Evolutionary conservation across 495 filamentous ascomycete genomes (phyloP).

Genomic region (Trichodelitschia bisporula): DNA sequence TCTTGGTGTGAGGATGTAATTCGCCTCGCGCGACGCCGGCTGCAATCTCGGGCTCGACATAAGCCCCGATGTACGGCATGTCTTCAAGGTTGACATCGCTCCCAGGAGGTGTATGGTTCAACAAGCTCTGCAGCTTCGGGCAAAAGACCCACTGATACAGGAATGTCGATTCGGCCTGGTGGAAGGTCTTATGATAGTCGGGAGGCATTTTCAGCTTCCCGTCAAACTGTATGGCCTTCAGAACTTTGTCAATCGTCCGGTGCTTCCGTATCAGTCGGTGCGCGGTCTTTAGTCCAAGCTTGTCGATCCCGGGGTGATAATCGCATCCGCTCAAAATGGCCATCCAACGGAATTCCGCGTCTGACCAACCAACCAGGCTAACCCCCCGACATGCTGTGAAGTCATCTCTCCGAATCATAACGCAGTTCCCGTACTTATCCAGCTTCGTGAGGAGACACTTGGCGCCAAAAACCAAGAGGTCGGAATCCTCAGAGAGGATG

Average conservation of each 20-base stretch:
- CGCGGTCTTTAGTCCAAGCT: constrained; percentile 81
- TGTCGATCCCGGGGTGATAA: constrained; percentile 61
- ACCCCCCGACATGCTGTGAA: constrained; percentile 77
- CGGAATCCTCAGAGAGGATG: constrained; percentile 91
- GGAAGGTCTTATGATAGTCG: constrained; percentile 54
- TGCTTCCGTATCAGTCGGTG: constrained; percentile 74
- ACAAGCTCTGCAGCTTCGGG: constrained; percentile 38
- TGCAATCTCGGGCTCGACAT: constrained; percentile 43
- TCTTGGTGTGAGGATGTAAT: constrained; percentile 72
- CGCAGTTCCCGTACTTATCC: constrained; percentile 74
- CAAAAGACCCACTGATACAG: constrained; percentile 88
- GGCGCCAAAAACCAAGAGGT: constrained; percentile 85
- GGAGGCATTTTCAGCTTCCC: constrained; percentile 56
- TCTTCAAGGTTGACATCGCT: constrained; percentile 32
- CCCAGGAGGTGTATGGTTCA: constrained; percentile 36
- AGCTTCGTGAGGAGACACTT: constrained; percentile 80
- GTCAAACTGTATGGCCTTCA: constrained; percentile 66
- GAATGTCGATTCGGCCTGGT: constrained; percentile 76
- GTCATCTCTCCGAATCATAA: constrained; percentile 70
- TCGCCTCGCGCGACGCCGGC: constrained; percentile 59
- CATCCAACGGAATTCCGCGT: constrained; percentile 80
- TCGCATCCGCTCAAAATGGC: constrained; percentile 96
- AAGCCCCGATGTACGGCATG: constrained; percentile 55
- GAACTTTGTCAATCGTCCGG: constrained; percentile 59
- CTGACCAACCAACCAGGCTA: constrained; percentile 74